Conservation (phyloP, 345 rosid species). For the Corchorus olitorius region DNA sequence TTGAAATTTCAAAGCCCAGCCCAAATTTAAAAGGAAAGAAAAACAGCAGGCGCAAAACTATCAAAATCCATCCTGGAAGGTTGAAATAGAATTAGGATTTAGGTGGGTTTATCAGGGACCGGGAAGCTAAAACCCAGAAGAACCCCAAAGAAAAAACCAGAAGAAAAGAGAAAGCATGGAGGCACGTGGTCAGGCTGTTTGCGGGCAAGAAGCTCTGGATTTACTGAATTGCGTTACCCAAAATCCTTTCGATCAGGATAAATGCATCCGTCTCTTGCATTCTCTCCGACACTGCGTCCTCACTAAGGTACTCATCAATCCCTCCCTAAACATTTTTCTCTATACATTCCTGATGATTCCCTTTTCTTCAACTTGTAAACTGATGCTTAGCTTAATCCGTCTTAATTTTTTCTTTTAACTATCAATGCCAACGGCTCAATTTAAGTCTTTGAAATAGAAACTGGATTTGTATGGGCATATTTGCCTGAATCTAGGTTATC, state of each 20-base stretch:
- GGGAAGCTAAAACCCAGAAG: conserved; percentile 11
- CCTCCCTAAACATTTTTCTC: not conserved
- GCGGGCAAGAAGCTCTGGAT: conserved; percentile 67
- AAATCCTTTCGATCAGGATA: conserved; percentile 64
- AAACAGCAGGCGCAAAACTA: conserved; percentile 2
- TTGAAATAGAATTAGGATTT: not conserved
- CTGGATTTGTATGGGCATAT: not conserved
- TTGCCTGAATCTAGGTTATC: not conserved
- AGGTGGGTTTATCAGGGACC: conserved; percentile 8
- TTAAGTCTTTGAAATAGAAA: not conserved
- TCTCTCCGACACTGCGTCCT: conserved; percentile 69
- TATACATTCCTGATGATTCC: not conserved
- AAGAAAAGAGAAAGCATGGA: conserved; percentile 32
- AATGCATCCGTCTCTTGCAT: conserved; percentile 56
- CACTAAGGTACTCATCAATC: conserved; percentile 45
- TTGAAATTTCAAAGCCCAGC: not conserved
- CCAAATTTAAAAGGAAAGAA: too few relatives aligned
- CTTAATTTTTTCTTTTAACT: not conserved
- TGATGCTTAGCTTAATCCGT: not conserved
- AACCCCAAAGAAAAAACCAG: not conserved
- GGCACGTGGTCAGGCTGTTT: conserved; percentile 42
- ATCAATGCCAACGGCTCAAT: too few relatives aligned
- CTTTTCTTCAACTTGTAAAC: not conserved
- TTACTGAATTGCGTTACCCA: conserved; percentile 84
- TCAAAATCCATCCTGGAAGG: not conserved